Evolutionary conservation across 176 grass and related monocot species (phyloP).

Genomic region (Cymbopogon citratus): DNA sequence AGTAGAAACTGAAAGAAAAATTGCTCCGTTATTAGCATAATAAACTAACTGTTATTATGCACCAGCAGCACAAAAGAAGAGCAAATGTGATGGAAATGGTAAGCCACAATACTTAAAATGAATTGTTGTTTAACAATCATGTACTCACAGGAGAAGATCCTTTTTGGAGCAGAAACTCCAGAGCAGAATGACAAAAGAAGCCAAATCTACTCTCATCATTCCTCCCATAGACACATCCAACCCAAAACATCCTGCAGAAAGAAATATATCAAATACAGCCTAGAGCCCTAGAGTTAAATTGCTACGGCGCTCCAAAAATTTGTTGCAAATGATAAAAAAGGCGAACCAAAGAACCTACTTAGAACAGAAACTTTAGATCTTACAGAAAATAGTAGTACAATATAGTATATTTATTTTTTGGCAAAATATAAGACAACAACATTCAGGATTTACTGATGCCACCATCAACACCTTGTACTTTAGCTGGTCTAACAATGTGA

Average conservation of each 20-base stretch:
- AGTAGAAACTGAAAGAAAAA: not conserved
- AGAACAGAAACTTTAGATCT: not conserved
- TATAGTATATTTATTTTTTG: not conserved
- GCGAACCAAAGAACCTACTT: not conserved
- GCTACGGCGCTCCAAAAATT: not conserved
- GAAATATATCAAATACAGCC: not conserved
- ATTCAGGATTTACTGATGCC: not conserved
- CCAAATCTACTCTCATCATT: conserved; percentile 84
- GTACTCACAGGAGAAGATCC: conserved; percentile 69
- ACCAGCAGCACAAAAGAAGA: not conserved
- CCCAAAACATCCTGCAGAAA: conserved; percentile 84
- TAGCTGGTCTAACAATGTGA: conserved; percentile 15
- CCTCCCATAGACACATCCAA: conserved; percentile 84
- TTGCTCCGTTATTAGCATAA: not conserved
- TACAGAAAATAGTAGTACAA: not conserved
- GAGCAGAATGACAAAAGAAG: conserved; percentile 90
- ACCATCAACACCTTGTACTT: not conserved
- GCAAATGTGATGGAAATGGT: not conserved
- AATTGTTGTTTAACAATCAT: not conserved
- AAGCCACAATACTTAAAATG: not conserved
- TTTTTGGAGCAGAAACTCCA: conserved; percentile 83
- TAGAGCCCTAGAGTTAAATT: conserved; percentile 8
- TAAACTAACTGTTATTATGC: not conserved
- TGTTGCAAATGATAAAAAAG: not conserved
- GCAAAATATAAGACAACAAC: not conserved